phyloP scores from a whole-genome alignment of 106 monocot genomes.

The Posidonia australis region DNA sequence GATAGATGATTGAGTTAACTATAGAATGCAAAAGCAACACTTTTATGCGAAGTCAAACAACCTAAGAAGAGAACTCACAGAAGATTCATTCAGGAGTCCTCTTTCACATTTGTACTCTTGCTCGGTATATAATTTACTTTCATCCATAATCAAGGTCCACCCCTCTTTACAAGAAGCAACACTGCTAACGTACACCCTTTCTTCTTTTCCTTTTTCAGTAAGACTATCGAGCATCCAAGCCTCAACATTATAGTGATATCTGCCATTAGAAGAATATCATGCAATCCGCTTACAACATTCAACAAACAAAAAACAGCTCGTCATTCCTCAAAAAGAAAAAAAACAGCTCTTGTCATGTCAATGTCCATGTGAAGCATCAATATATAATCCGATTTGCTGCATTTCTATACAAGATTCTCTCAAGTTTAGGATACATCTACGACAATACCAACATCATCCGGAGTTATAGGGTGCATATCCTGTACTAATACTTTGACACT shows the following conservation, averaged over 20 bases:
- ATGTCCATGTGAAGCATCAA: too few species aligned
- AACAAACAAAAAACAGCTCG: too few species aligned
- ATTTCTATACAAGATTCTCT: too few species aligned
- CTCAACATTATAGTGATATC: slow-evolving; percentile 1
- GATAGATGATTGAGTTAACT: too few species aligned
- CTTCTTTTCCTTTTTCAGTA: background rate
- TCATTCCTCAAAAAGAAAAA: too few species aligned
- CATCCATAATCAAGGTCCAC: slow-evolving; percentile 3
- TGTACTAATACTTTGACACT: too few species aligned
- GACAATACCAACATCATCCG: too few species aligned
- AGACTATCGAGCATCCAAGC: background rate
- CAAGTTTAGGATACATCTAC: too few species aligned
- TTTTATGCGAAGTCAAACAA: background rate
- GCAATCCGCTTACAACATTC: background rate
- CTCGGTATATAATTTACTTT: background rate
- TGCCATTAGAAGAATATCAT: background rate
- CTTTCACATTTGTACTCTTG: background rate
- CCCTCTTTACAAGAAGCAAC: background rate
- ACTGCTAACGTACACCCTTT: background rate
- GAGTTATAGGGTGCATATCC: too few species aligned
- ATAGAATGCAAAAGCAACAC: too few species aligned
- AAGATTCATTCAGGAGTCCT: background rate
- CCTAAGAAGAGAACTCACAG: background rate
- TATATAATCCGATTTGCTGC: too few species aligned
- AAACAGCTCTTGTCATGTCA: too few species aligned